Base-by-base conservation (phyloP, 129 eudicot species). In the Arctium lappa region DNA sequence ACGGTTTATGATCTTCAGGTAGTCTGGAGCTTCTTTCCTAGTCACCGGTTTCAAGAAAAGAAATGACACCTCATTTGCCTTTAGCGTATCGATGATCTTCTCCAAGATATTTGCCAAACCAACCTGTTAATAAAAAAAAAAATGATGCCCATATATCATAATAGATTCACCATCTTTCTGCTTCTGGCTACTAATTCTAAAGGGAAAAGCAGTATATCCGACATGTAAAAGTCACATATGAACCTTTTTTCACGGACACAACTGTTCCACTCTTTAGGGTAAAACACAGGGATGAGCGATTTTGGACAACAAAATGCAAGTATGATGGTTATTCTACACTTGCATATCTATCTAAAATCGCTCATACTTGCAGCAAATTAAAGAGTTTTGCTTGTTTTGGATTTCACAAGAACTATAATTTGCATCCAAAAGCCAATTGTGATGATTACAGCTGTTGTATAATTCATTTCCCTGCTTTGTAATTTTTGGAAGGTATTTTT, bases 1-100 rank as follows among this genome's bases (percentile, higher is more conserved):
- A 3, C 84, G 86, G 33, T 89, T 76, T 8, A 95, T 82, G 12
- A 91, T 81, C 69, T 81, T 78, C 15, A 78, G 75, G 90, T 95
- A 95, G 78, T 95, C 97, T 2, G 98, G 94, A 69, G 98, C 98
- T 81, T 95, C 98, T 76, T 95, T 95, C 83, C 81, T 92, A 2
- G 94, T 74, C 29, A 95, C 98, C 4, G 98, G 98, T 80, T 92
- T 92, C 73, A 86, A 69, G 83, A 95, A 95, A 46, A 95, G 93
- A 76, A 84, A 91, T 1, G 97, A 95, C 34, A 95, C 84, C 32
- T 92, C 87, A 36, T 87, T 88, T 53, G 69, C 83, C 79, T 84
- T 95, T 1, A 95, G 87, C 5, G 85, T 88, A 15, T 91, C 97
- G 33, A 93, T 93, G 33, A 95, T 91, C 76, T 69, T 80, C 86